Percentiles rank a stretch among this genome's conserved stretches.
Evolutionary conservation across 768 basidiomycete genomes (phyloP).

Genomic region (Steccherinum ochraceum): DNA sequence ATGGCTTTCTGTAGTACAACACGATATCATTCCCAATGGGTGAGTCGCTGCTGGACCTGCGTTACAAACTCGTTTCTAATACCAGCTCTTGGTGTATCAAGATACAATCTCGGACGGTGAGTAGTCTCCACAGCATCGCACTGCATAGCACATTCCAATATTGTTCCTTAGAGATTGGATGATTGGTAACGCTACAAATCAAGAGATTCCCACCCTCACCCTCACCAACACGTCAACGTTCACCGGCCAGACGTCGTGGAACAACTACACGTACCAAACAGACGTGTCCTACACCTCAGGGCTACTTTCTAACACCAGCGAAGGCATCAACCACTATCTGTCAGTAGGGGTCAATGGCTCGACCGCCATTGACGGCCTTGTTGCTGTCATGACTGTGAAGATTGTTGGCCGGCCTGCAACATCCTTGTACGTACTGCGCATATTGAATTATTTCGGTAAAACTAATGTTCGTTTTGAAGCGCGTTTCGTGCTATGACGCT

Average conservation of each 20-base stretch:
- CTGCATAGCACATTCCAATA: neutral
- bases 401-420: conserved; percentile 38
- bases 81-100: too few relatives aligned
- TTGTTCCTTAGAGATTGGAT: conserved; percentile 60
- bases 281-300: conserved; percentile 64
- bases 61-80: too few relatives aligned
- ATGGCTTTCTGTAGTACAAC: conserved; percentile 35
- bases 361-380: conserved; percentile 76
- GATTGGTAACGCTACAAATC: conserved; percentile 74
- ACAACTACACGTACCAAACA: conserved; percentile 70
- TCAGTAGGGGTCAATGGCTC: conserved; percentile 43
- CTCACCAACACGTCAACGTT: conserved; percentile 58
- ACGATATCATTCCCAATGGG: conserved; percentile 73
- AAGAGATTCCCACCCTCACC: conserved; percentile 34
- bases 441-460: too few relatives aligned
- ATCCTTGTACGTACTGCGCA: conserved; percentile 19
- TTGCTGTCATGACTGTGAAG: conserved; percentile 70
- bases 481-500: neutral
- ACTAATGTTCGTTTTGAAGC: neutral
- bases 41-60: too few relatives aligned
- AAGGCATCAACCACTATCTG: conserved; percentile 62
- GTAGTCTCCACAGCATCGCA: conserved; percentile 7
- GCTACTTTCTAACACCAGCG: conserved; percentile 60
- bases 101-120: conserved; percentile 72
- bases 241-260: conserved; percentile 55